These are phyloP conservation scores for Metschnikowia kofuensis DNA, from an alignment of 805 yeast genomes.

Conservation along the genomic window DNA sequence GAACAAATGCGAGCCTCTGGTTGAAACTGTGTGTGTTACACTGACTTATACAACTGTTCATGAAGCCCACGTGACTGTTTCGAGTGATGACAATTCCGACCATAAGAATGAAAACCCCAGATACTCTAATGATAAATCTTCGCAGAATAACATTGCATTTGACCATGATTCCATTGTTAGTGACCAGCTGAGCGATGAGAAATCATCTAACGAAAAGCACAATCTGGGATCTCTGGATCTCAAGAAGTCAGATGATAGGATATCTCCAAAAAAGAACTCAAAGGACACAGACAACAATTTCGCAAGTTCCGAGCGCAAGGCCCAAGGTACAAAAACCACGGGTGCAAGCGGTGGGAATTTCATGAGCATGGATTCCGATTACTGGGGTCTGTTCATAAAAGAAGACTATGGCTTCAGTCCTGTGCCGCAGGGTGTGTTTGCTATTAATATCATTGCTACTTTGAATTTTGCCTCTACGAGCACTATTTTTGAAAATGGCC, in stretches of 20 bases:
- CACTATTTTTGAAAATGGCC: not conserved
- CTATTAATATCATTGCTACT: not conserved
- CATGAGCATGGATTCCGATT: not conserved
- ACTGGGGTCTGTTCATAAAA: not conserved
- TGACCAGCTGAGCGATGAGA: not conserved
- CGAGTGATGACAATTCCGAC: not conserved
- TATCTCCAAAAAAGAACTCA: no score
- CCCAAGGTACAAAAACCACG: not conserved
- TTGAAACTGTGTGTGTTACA: not conserved
- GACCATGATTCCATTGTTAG: not conserved
- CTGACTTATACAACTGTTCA: not conserved
- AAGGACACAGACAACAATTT: not conserved
- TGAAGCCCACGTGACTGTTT: not conserved
- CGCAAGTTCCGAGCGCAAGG: not conserved
- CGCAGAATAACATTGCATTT: not conserved
- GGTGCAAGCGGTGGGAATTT: not conserved
- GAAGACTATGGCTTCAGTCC: not conserved
- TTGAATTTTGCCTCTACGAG: constrained; percentile 1
- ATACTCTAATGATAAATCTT: not conserved
- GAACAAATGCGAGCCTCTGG: not conserved
- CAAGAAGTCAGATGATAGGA: no score
- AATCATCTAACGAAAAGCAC: not conserved
- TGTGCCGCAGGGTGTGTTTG: not conserved
- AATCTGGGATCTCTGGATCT: no score
- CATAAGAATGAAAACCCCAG: not conserved